Evolutionary conservation across 257 asterid genomes (phyloP).

Genomic region (Verbascum thapsus): DNA sequence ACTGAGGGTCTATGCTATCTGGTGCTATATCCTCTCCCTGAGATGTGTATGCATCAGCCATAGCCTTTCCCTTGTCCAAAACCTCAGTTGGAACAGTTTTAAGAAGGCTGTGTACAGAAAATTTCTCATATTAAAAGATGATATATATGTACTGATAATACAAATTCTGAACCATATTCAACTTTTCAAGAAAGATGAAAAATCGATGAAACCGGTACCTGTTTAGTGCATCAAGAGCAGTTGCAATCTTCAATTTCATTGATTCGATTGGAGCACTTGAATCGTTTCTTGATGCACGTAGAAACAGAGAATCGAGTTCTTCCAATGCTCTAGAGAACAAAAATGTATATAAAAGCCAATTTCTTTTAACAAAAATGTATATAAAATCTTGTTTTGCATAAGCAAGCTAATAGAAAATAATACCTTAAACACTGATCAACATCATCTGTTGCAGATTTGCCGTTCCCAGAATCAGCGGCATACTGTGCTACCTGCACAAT

Average conservation of each 20-base stretch:
- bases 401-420: constrained; percentile 22
- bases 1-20: constrained; percentile 51
- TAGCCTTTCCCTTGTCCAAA: constrained; percentile 76
- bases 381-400: constrained; percentile 14
- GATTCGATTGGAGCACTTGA: constrained; percentile 56
- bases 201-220: constrained; percentile 41
- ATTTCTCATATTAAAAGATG: background rate
- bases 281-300: constrained; percentile 79
- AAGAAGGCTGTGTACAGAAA: constrained; percentile 58
- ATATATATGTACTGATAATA: background rate
- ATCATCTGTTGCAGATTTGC: constrained; percentile 60
- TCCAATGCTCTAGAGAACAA: constrained; percentile 69
- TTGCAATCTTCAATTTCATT: constrained; percentile 59
- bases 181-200: background rate
- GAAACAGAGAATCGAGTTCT: constrained; percentile 88
- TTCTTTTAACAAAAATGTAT: too few species aligned
- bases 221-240: constrained; percentile 68
- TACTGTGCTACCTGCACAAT: constrained; percentile 84
- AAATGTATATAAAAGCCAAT: too few species aligned
- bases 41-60: constrained; percentile 73
- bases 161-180: background rate
- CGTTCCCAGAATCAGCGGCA: constrained; percentile 86
- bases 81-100: constrained; percentile 75
- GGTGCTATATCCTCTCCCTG: constrained; percentile 45
- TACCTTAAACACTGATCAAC: constrained; percentile 95